These are phyloP conservation scores for Neurospora tetraspora DNA, from an alignment of 495 filamentous ascomycete species.

Conservation along the genomic window DNA sequence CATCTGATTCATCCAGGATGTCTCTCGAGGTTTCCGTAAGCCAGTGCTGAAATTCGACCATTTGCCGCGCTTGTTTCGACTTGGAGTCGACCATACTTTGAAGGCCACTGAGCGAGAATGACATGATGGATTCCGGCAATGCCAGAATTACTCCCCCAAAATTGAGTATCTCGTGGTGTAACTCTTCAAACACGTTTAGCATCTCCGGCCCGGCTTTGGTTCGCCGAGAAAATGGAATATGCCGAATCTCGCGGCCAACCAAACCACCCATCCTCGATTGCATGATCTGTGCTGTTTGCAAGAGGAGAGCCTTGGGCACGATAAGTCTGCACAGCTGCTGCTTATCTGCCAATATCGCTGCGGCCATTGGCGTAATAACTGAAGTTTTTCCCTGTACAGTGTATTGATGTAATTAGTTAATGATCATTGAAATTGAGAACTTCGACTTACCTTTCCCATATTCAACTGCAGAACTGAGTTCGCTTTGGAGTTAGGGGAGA, in stretches of 20 bases:
- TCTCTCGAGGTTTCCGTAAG: slow-evolving; percentile 35
- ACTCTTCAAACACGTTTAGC: not conserved
- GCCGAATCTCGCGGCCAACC: not conserved
- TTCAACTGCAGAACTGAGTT: slow-evolving; percentile 34
- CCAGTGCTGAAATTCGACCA: slow-evolving; percentile 40
- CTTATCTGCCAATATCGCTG: slow-evolving; percentile 29
- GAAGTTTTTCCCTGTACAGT: not conserved
- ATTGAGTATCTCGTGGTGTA: not conserved
- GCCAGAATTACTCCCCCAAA: not conserved
- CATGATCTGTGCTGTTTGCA: slow-evolving; percentile 38
- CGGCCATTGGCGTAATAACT: not conserved
- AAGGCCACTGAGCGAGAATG: not conserved
- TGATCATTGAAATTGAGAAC: not conserved
- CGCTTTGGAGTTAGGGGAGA: slow-evolving; percentile 28
- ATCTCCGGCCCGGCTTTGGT: slow-evolving; percentile 10
- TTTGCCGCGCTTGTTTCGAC: slow-evolving; percentile 20
- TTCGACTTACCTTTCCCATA: not conserved
- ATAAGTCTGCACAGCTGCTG: slow-evolving; percentile 9
- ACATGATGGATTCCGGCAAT: not conserved
- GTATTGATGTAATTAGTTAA: not conserved
- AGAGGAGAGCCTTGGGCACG: slow-evolving; percentile 11
- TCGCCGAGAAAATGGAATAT: slow-evolving; percentile 9
- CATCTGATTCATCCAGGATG: slow-evolving; percentile 49
- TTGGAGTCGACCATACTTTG: slow-evolving; percentile 2
- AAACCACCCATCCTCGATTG: slow-evolving; percentile 1